Evolutionary conservation across 306 rosid genomes (phyloP).

Genomic region (Glycyrrhiza uralensis): DNA sequence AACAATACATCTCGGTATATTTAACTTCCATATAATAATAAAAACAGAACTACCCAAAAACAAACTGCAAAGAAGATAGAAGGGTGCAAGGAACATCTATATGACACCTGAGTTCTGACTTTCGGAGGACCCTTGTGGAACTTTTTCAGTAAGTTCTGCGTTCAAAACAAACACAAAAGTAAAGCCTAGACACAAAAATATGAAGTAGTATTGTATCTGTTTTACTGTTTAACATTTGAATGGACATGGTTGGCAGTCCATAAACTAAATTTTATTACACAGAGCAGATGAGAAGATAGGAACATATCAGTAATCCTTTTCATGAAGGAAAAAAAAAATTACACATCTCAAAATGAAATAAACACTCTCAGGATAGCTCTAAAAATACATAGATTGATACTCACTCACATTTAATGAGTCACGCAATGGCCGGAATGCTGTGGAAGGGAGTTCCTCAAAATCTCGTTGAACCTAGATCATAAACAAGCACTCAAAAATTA

Average conservation of each 20-base stretch:
- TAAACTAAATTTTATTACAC: background rate
- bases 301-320: background rate
- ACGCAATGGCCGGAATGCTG: constrained; percentile 89
- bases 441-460: constrained; percentile 93
- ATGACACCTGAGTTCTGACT: constrained; percentile 95
- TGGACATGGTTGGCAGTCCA: background rate
- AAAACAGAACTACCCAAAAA: background rate
- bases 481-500: constrained; percentile 25
- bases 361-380: constrained; percentile 4
- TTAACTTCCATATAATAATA: constrained; percentile 9
- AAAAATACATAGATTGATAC: constrained; percentile 22
- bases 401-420: constrained; percentile 96
- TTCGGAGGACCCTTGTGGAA: constrained; percentile 95
- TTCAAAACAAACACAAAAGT: constrained; percentile 35
- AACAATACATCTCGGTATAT: background rate
- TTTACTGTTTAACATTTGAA: constrained; percentile 1
- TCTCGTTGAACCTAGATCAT: constrained; percentile 80
- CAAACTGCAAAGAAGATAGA: background rate
- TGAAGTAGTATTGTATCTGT: background rate
- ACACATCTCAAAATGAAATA: background rate
- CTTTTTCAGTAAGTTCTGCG: constrained; percentile 83
- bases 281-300: background rate
- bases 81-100: constrained; percentile 10
- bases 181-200: constrained; percentile 19
- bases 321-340: background rate